Percentiles rank a stretch among this genome's conserved stretches.
Conservation (phyloP, 225 moss, liverwort and hornwort species). For the Straminergon stramineum region DNA sequence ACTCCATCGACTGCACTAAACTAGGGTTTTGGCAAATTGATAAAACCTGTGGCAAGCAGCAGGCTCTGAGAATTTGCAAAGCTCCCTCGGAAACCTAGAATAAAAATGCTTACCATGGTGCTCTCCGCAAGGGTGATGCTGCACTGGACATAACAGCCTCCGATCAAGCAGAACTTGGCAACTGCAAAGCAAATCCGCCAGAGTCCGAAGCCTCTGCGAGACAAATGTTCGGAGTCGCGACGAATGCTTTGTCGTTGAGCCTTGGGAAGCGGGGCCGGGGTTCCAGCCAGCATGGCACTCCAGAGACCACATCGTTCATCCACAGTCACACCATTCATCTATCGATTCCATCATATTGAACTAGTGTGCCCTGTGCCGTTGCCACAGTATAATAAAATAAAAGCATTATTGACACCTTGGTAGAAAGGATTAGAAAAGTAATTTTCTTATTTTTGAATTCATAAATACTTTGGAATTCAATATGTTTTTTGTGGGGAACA, state of each 20-base stretch:
- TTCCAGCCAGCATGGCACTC: too few species aligned
- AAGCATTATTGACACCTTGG: too few species aligned
- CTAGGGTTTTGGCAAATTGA: neutral
- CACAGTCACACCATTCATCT: neutral
- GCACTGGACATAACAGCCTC: neutral
- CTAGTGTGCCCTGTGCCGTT: too few species aligned
- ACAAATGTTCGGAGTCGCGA: neutral
- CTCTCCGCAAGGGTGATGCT: neutral
- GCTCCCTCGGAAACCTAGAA: neutral
- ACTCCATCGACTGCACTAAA: neutral
- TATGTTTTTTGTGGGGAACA: too few species aligned
- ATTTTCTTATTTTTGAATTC: too few species aligned
- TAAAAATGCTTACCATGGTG: conserved; percentile 10
- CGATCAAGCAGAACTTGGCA: neutral
- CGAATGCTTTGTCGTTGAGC: neutral
- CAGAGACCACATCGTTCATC: neutral
- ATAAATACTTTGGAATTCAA: too few species aligned
- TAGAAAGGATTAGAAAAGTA: too few species aligned
- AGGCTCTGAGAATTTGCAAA: neutral
- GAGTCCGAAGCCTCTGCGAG: neutral
- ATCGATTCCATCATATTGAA: neutral
- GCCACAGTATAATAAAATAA: too few species aligned
- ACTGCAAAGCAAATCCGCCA: neutral
- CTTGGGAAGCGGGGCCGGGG: too few species aligned
- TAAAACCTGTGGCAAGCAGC: neutral